Base-by-base conservation (phyloP, 2,329 filamentous ascomycete species). In the Aureobasidium sp. region DNA sequence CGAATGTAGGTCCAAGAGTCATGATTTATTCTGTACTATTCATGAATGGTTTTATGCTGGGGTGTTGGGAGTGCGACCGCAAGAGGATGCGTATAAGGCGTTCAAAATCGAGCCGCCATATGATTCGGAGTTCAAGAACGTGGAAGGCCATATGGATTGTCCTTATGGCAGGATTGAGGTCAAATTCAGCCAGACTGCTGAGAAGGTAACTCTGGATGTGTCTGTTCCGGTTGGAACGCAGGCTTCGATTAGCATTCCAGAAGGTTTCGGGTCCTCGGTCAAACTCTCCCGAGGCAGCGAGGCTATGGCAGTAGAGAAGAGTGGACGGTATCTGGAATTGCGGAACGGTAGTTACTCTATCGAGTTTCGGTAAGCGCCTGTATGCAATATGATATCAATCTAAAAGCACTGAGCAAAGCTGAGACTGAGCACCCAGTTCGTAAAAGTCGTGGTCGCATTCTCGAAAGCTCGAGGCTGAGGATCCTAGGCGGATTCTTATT, bases 321-420 rank as follows among this genome's bases (percentile, higher is more conserved):
- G 3, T 27, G 38, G 15, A 0, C 10, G 35, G 11, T 45, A 35
- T 35, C n/a, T 55, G 15, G 25, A 17, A 6, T 25, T 55, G 27
- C 45, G 23, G 8, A 45, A 55, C 11, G 51, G 51, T 5, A 25
- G 15, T 10, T 55, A 45, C 27, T 33, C 38, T 11, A 35, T 55
- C 15, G 35, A 25, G 15, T 55, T 55, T 3, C 10, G 25, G 3
- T 55, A 42, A n/a, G n/a, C n/a, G n/a, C n/a, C n/a, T n/a, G n/a
- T n/a, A n/a, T n/a, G n/a, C n/a, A n/a, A n/a, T n/a, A n/a, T n/a
- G n/a, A n/a, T n/a, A n/a, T n/a, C n/a, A n/a, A n/a, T n/a, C n/a
- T n/a, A n/a, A n/a, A n/a, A n/a, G n/a, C n/a, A 79, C 60, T 81
- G 78, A 7, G 76, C 75, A 61, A 81, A 78, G 21, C 81, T 68